phyloP scores from a whole-genome alignment of 306 rosid genomes.

The Abrus precatorius region DNA sequence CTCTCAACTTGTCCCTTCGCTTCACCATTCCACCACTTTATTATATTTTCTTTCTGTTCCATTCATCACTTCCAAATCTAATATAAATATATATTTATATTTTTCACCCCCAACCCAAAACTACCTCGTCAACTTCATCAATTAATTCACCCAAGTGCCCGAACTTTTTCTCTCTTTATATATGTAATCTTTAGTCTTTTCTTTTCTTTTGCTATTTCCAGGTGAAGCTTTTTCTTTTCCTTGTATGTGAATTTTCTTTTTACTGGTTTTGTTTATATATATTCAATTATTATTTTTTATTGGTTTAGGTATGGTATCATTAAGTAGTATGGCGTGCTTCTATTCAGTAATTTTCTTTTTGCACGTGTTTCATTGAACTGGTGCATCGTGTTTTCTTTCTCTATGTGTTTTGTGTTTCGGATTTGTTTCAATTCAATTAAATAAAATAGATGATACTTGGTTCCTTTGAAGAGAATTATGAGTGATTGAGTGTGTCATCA shows the following conservation, averaged over 20 bases:
- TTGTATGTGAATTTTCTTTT: neutral
- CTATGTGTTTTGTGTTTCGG: neutral
- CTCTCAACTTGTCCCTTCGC: constrained; percentile 17
- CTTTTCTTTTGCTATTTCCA: neutral
- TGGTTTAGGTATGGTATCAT: neutral
- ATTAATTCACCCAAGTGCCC: constrained; percentile 30
- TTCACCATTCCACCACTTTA: neutral
- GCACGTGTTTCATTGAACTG: neutral
- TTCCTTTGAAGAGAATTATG: constrained; percentile 24
- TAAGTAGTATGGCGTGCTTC: neutral
- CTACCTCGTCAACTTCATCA: constrained; percentile 21
- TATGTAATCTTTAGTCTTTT: too few relatives aligned
- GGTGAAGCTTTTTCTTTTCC: neutral
- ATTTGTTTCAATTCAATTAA: too few relatives aligned
- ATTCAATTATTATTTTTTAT: neutral
- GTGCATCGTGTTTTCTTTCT: constrained; percentile 12
- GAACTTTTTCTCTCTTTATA: neutral
- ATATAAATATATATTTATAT: neutral
- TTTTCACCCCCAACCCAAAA: neutral
- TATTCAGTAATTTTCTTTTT: neutral
- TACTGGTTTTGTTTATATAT: neutral
- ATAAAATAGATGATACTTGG: neutral
- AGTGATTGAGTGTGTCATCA: constrained; percentile 21
- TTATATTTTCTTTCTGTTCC: neutral
- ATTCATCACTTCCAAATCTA: neutral